These are phyloP conservation scores for Porodaedalea pini DNA, from an alignment of 1,284 basidiomycete species.

Conservation along the genomic window DNA sequence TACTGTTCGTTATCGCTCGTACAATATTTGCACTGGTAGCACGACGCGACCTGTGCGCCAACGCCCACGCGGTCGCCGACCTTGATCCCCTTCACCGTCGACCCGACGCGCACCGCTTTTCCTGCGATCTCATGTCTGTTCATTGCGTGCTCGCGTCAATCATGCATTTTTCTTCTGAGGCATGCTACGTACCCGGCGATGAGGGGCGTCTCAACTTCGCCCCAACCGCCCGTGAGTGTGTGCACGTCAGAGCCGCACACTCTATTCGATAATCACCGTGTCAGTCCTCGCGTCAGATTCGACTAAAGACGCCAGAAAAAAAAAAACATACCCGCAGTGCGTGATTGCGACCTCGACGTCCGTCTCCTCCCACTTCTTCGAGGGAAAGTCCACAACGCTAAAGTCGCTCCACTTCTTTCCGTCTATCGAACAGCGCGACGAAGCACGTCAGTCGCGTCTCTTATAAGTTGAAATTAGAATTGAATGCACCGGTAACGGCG, in stretches of 20 bases:
- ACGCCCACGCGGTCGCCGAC: slow-evolving; percentile 65
- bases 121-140: slow-evolving; percentile 59
- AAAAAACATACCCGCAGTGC: slow-evolving; percentile 34
- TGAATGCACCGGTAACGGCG: slow-evolving; percentile 16
- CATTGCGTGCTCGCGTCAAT: slow-evolving; percentile 31
- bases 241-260: slow-evolving; percentile 33
- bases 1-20: slow-evolving; percentile 54
- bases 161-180: slow-evolving; percentile 24
- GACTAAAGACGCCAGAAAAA: neutral
- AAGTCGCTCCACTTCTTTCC: slow-evolving; percentile 39
- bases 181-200: slow-evolving; percentile 33
- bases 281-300: too few relatives aligned
- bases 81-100: slow-evolving; percentile 53
- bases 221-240: slow-evolving; percentile 36
- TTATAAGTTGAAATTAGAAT: neutral
- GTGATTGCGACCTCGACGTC: slow-evolving; percentile 40
- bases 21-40: slow-evolving; percentile 52
- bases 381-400: slow-evolving; percentile 38
- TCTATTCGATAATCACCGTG: neutral
- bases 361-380: slow-evolving; percentile 34
- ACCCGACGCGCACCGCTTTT: slow-evolving; percentile 49
- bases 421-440: neutral
- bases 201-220: slow-evolving; percentile 14
- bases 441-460: neutral
- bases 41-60: slow-evolving; percentile 56